Percentiles rank a stretch among this genome's conserved stretches.
Conservation (phyloP, 2,329 filamentous ascomycete species). For the Stemphylium lycopersici region DNA sequence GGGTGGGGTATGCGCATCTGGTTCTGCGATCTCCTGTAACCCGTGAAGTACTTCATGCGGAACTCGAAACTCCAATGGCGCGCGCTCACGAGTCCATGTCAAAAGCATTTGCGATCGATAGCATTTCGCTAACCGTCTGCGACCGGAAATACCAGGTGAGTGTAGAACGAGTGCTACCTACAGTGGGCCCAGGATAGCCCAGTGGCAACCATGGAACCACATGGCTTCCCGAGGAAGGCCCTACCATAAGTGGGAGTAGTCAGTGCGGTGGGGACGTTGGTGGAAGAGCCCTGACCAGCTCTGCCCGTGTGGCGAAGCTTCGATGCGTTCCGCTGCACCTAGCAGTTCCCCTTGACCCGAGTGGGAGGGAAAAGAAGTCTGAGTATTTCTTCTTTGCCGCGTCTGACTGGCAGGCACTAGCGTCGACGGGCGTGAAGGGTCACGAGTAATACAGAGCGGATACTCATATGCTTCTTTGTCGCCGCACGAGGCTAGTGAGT, state of each 20-base stretch:
- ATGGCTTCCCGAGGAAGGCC: conserved; percentile 4
- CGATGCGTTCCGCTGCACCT: conserved; percentile 27
- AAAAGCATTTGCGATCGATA: not conserved
- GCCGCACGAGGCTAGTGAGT: conserved; percentile 23
- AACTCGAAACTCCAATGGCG: conserved; percentile 8
- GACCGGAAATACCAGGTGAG: not conserved
- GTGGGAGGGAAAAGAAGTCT: conserved; percentile 21
- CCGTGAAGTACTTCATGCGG: conserved; percentile 8
- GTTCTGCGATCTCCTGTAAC: conserved; percentile 14
- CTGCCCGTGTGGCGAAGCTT: conserved; percentile 37
- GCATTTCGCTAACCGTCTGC: not conserved
- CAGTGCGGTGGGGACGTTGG: conserved; percentile 7
- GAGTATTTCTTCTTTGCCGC: conserved; percentile 23
- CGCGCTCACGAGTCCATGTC: not conserved
- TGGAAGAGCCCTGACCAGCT: conserved; percentile 15
- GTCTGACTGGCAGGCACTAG: conserved; percentile 34
- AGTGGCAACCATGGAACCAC: conserved; percentile 7
- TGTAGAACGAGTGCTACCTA: not conserved
- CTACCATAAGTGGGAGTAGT: conserved; percentile 11
- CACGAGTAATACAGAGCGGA: conserved; percentile 27
- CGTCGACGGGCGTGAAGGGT: conserved; percentile 25
- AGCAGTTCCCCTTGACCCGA: conserved; percentile 25
- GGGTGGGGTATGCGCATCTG: conserved; percentile 21
- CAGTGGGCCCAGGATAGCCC: not conserved
- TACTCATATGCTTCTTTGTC: conserved; percentile 24